Conservation (phyloP, 2,329 filamentous ascomycete species). For the Ceratocystis ficicola region DNA sequence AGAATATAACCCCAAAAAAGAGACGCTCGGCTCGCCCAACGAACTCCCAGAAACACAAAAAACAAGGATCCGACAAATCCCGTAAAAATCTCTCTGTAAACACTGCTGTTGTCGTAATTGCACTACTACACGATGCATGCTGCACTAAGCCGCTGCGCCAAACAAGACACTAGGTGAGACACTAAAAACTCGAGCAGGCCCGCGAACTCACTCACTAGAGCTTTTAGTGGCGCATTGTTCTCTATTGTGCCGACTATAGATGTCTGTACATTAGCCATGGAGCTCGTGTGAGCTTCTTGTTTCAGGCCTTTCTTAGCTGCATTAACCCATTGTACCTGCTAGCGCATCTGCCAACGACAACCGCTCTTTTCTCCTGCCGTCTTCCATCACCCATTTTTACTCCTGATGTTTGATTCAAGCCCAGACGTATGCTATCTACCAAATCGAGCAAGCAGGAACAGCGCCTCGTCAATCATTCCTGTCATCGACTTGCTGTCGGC, state of each 20-base stretch:
- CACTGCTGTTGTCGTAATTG: not conserved
- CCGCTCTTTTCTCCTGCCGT: not conserved
- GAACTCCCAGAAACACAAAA: not conserved
- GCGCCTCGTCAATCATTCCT: not conserved
- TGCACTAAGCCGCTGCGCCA: slow-evolving; percentile 1
- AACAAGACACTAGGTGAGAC: not conserved
- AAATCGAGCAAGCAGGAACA: not conserved
- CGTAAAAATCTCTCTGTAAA: not conserved
- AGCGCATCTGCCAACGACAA: not conserved
- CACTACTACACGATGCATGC: not conserved
- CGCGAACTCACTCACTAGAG: not conserved
- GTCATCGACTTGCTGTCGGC: not conserved
- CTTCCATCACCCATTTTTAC: not conserved
- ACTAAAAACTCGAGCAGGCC: not conserved
- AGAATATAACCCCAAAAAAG: not conserved
- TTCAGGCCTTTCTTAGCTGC: slow-evolving; percentile 1
- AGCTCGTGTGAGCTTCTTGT: not conserved
- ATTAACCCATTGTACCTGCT: not conserved
- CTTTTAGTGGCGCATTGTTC: not conserved
- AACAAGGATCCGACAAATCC: slow-evolving; percentile 7
- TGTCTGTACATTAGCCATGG: not conserved
- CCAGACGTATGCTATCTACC: not conserved
- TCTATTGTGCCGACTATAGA: not conserved
- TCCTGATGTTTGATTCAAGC: not conserved
- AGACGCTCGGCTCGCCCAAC: slow-evolving; percentile 6